These are phyloP conservation scores for Corynespora cassiicola DNA, from an alignment of 2,329 filamentous ascomycete genomes.

Conservation along the genomic window DNA sequence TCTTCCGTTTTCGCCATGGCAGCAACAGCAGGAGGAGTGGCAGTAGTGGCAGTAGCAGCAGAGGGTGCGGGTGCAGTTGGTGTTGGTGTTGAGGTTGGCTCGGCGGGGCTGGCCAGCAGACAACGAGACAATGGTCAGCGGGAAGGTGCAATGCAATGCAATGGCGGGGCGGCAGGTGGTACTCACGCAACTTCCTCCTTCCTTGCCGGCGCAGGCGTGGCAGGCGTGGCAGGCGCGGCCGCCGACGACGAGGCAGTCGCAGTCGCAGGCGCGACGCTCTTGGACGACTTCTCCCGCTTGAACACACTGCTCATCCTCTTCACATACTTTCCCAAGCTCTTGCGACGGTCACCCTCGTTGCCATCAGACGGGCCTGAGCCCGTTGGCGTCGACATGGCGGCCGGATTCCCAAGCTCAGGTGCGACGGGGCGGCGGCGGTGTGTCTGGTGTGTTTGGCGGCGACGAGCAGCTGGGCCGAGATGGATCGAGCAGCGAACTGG, in stretches of 20 bases:
- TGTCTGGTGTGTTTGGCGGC: background rate
- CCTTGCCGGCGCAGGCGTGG: constrained; percentile 6
- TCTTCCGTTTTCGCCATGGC: constrained; percentile 7
- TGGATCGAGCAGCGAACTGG: constrained; percentile 10
- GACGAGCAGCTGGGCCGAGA: background rate
- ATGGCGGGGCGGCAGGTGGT: too few relatives aligned
- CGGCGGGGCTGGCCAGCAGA: too few relatives aligned
- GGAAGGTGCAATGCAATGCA: too few relatives aligned
- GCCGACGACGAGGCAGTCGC: constrained; percentile 10
- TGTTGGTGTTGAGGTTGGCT: too few relatives aligned
- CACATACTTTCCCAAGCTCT: constrained; percentile 46
- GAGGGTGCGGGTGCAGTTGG: too few relatives aligned
- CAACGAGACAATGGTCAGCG: constrained; percentile 4
- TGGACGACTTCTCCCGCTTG: constrained; percentile 39
- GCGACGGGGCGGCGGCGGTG: background rate
- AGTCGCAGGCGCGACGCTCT: constrained; percentile 14
- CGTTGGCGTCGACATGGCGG: constrained; percentile 34
- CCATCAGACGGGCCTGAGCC: constrained; percentile 21
- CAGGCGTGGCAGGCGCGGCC: constrained; percentile 13
- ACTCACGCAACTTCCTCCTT: constrained; percentile 10
- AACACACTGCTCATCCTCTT: constrained; percentile 49
- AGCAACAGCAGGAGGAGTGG: constrained; percentile 14
- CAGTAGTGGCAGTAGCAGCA: constrained; percentile 7
- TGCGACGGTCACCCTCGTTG: constrained; percentile 29
- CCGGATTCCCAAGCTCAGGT: background rate